These are phyloP conservation scores for Fulvia fulva DNA, from an alignment of 2,329 filamentous ascomycete genomes.

Conservation along the genomic window DNA sequence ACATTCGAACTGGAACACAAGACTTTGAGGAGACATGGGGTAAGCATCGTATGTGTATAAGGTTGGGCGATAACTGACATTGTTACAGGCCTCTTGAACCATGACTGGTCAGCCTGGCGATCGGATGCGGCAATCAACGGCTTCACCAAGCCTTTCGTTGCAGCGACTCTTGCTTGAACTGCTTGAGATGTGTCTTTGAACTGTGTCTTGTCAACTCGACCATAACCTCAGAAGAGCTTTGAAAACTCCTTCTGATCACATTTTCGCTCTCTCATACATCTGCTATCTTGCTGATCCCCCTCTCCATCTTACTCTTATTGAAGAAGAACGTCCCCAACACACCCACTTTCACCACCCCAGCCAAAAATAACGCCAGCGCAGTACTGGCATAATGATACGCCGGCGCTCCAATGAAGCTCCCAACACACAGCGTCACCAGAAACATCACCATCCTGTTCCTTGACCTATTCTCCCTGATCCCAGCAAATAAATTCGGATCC, in stretches of 20 bases:
- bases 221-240: no score
- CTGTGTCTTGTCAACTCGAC: no score
- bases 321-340: constrained; percentile 6
- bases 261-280: not conserved
- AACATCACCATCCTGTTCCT: constrained; percentile 52
- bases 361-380: constrained; percentile 4
- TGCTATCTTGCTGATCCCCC: not conserved
- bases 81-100: constrained; percentile 45
- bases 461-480: constrained; percentile 42
- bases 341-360: constrained; percentile 5
- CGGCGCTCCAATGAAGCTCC: constrained; percentile 51
- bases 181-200: no score
- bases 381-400: constrained; percentile 29
- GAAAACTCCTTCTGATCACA: no score
- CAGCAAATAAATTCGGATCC: constrained; percentile 48
- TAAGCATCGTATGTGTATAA: constrained; percentile 12
- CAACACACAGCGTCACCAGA: constrained; percentile 45
- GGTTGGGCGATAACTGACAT: not conserved
- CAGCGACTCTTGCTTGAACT: constrained; percentile 7
- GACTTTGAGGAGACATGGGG: constrained; percentile 57
- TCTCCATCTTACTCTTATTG: constrained; percentile 1
- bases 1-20: constrained; percentile 50
- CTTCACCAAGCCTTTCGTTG: constrained; percentile 20
- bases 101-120: constrained; percentile 47
- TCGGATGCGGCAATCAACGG: constrained; percentile 14